Conservation (phyloP, 2,329 filamentous ascomycete species). For the Fusarium hainanense region DNA sequence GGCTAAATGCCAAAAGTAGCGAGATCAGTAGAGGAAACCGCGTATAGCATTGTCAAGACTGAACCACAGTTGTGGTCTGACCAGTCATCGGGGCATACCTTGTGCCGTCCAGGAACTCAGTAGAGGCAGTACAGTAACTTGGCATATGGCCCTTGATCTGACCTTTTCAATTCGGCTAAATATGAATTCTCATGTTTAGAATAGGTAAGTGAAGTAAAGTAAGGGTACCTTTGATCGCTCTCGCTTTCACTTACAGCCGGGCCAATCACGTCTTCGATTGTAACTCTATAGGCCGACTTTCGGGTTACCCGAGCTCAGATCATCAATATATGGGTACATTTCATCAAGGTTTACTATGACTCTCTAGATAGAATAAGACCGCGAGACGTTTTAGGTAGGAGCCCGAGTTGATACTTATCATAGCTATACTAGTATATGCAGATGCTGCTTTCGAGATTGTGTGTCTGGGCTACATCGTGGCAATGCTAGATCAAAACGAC, state of each 20-base stretch:
- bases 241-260: slow-evolving; percentile 20
- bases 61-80: slow-evolving; percentile 25
- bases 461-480: background rate
- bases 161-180: slow-evolving; percentile 25
- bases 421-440: background rate
- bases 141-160: background rate
- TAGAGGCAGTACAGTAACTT: background rate
- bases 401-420: background rate
- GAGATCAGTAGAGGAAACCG: background rate
- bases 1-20: slow-evolving; percentile 10
- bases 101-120: background rate
- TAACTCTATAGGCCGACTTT: slow-evolving; percentile 5
- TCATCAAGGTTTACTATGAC: background rate
- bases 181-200: background rate
- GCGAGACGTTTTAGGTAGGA: background rate
- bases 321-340: slow-evolving; percentile 4
- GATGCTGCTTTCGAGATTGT: background rate
- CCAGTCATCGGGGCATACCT: background rate
- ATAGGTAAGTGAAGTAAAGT: background rate
- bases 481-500: background rate
- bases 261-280: slow-evolving; percentile 19
- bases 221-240: slow-evolving; percentile 13
- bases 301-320: slow-evolving; percentile 6
- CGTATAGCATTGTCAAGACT: background rate
- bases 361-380: background rate